Base-by-base conservation (phyloP, 495 filamentous ascomycete species). In the Xylaria venustula region DNA sequence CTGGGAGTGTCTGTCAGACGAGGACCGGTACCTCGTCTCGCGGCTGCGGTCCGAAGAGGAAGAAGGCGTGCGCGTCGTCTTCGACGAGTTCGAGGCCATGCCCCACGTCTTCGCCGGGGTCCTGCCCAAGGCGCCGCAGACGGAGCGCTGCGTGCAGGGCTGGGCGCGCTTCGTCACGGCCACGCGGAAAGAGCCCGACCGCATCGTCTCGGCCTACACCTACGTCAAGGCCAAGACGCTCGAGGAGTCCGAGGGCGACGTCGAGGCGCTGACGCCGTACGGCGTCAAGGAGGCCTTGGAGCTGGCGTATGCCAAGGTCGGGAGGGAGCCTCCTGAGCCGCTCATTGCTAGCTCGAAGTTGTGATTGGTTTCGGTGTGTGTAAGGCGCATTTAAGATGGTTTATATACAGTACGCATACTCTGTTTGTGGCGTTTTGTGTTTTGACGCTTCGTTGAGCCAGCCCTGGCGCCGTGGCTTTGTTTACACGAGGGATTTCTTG, bases 21-120 rank as follows among this genome's bases (percentile, higher is more conserved):
- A 94, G 67, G 83, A 78, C 53, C 76, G 81, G 44, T 81, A 86
- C 37, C 57, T 90, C 6, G 89, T 88, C 12, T 73, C 80, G 7
- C 79, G 81, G 34, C 76, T 90, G 2, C 77, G 81, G 28, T 64
- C 68, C 7, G 85, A 87, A n/a, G n/a, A n/a, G n/a, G n/a, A n/a
- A n/a, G n/a, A n/a, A 14, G 87, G 88, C 12, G 89, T 89, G 0
- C 63, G 71, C 1, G 84, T 96, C 5, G 75, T 84, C 32, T 88
- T 85, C 40, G 86, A 92, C 66, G 82, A 91, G 72, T 96, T 86
- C 64, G 90, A 93, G 71, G 88, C 86, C 1, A 95, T 96, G 91
- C 92, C 93, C 45, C 93, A 98, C 68, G 90, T 88, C 60, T 96
- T 95, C 69, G 86, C 80, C 0, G 64, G 87, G 62, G 49, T 95